Evolutionary conservation across 2,329 filamentous ascomycete genomes (phyloP).

Genomic region (Fusarium newnesense): DNA sequence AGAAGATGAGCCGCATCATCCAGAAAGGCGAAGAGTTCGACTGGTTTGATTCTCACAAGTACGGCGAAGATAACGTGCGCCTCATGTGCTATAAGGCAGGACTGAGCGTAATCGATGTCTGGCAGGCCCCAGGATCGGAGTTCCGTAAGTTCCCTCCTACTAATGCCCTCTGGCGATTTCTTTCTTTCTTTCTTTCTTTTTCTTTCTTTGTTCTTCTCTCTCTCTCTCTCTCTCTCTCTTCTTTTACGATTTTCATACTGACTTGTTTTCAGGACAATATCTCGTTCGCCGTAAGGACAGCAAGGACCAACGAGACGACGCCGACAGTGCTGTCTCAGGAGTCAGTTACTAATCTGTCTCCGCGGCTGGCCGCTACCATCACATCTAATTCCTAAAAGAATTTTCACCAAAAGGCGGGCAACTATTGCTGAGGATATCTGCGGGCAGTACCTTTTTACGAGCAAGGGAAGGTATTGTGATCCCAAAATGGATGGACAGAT

Average conservation of each 20-base stretch:
- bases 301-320: slow-evolving; percentile 48
- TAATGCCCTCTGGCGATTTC: neutral
- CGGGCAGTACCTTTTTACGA: slow-evolving; percentile 14
- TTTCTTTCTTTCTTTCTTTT: neutral
- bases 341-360: slow-evolving; percentile 32
- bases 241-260: slow-evolving; percentile 31
- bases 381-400: slow-evolving; percentile 27
- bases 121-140: slow-evolving; percentile 52
- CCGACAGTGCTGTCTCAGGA: slow-evolving; percentile 52
- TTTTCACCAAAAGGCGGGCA: slow-evolving; percentile 43
- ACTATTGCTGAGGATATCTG: slow-evolving; percentile 39
- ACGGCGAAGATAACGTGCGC: slow-evolving; percentile 49
- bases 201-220: neutral
- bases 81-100: slow-evolving; percentile 54
- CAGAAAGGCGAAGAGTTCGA: slow-evolving; percentile 51
- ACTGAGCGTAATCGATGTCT: slow-evolving; percentile 50
- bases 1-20: slow-evolving; percentile 42
- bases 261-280: slow-evolving; percentile 49
- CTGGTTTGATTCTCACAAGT: slow-evolving; percentile 58
- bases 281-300: slow-evolving; percentile 48
- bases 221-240: neutral
- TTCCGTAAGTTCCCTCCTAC: slow-evolving; percentile 47
- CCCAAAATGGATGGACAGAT: slow-evolving; percentile 28
- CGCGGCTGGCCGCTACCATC: slow-evolving; percentile 12
- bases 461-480: slow-evolving; percentile 6